Base-by-base conservation (phyloP, 2,329 filamentous ascomycete genomes). In the Epichloe glyceriae region DNA sequence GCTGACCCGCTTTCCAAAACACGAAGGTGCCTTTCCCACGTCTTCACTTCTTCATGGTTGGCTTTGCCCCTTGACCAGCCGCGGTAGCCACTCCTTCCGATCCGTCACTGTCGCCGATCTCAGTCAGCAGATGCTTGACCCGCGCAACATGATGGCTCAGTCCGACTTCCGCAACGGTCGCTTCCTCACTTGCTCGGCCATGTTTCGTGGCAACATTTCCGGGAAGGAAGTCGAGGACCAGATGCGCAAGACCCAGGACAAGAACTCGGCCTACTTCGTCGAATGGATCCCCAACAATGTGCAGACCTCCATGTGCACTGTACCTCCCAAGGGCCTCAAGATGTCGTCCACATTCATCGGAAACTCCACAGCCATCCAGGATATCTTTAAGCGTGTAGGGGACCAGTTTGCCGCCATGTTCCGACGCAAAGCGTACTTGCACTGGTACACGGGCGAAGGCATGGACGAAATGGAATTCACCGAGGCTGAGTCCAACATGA, bases 391-490 rank as follows among this genome's bases (percentile, higher is more conserved):
- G 88, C 91, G 93, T 82, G 79, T 97, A 63, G 93, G 91, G 69
- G 91, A 97, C 73, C 93, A 97, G 78, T 98, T 98, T 83, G 88
- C 85, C 76, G 91, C 89, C 71, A 97, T 98, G 93, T 97, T 97
- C 86, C 83, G 91, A 76, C 88, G 91, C 76, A 98, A 97, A 86
- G 93, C 93, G 83, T 98, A 97, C 88, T 86, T 98, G 82, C 93
- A 97, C 81, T 98, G 93, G 93, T 98, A 97, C 78, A 98, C 93
- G 82, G 89, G 90, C 70, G 93, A 98, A 82, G 93, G 93, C 79
- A 97, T 98, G 93, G 93, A 98, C 76, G 93, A 97, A 85, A 97
- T 97, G 93, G 93, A 98, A 79, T 98, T 98, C 80, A 97, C 93
- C 69, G 93, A 97, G 82, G 93, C 93, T 63, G 93, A 97, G 83